Evolutionary conservation across 116 monocot genomes (phyloP).

Genomic region (Trichopus zeylanicus): DNA sequence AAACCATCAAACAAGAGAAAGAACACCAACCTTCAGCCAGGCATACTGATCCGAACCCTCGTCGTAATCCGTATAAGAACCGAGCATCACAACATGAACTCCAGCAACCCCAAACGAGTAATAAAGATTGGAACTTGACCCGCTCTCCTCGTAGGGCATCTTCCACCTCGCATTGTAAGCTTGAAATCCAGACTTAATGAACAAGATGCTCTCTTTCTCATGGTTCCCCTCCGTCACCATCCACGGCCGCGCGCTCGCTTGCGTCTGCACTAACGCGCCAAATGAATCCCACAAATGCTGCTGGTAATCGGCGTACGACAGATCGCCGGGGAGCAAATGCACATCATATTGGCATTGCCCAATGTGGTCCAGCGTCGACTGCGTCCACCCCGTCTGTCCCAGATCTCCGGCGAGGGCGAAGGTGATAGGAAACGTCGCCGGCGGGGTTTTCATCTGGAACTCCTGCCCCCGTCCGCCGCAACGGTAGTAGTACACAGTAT

Average conservation of each 20-base stretch:
- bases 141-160: slow-evolving; percentile 90
- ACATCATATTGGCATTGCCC: slow-evolving; percentile 56
- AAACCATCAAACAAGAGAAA: too few species aligned
- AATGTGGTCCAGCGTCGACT: slow-evolving; percentile 69
- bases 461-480: slow-evolving; percentile 63
- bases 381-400: slow-evolving; percentile 89
- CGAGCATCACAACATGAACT: slow-evolving; percentile 88
- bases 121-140: slow-evolving; percentile 79
- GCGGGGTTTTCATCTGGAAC: slow-evolving; percentile 84
- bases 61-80: slow-evolving; percentile 88
- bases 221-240: slow-evolving; percentile 98
- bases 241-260: slow-evolving; percentile 82
- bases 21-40: slow-evolving; percentile 72
- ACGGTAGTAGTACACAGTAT: slow-evolving; percentile 65
- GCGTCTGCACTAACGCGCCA: slow-evolving; percentile 76
- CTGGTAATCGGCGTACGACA: slow-evolving; percentile 88
- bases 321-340: slow-evolving; percentile 81
- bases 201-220: slow-evolving; percentile 75
- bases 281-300: slow-evolving; percentile 90
- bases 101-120: slow-evolving; percentile 86
- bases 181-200: slow-evolving; percentile 57
- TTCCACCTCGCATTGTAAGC: slow-evolving; percentile 89
- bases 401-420: slow-evolving; percentile 87
- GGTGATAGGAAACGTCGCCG: slow-evolving; percentile 62
- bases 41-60: slow-evolving; percentile 68